phyloP scores from a whole-genome alignment of 1,284 basidiomycete genomes.

The Sanghuangporus baumii region DNA sequence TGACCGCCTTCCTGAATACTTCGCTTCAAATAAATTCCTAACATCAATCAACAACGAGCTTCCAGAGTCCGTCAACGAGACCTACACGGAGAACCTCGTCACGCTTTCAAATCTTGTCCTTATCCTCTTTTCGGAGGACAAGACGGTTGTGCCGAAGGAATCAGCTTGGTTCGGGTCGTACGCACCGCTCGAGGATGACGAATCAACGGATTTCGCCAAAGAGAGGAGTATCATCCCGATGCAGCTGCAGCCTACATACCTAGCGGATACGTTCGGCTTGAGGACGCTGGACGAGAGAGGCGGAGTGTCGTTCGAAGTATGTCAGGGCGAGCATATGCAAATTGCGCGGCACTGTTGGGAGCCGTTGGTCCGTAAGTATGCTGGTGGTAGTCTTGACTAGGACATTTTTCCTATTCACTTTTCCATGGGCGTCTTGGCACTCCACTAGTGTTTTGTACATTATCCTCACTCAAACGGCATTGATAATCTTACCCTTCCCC shows the following conservation, averaged over 20 bases:
- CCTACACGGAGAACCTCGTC: conserved; percentile 56
- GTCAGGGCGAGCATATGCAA: conserved; percentile 84
- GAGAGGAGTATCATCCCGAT: conserved; percentile 61
- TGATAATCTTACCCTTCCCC: not conserved
- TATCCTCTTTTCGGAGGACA: conserved; percentile 64
- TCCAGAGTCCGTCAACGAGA: conserved; percentile 43
- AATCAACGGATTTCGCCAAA: conserved; percentile 3
- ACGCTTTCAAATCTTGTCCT: conserved; percentile 59
- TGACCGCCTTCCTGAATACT: conserved; percentile 64
- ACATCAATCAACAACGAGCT: conserved; percentile 74
- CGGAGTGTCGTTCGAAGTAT: conserved; percentile 58
- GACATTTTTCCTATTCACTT: not conserved
- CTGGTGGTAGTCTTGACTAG: conserved; percentile 30
- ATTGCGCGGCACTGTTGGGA: conserved; percentile 56
- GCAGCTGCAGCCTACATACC: conserved; percentile 71
- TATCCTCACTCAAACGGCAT: not conserved
- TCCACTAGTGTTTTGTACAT: not conserved
- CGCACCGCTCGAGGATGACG: conserved; percentile 34
- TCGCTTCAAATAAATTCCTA: conserved; percentile 65
- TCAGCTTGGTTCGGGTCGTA: conserved; percentile 82
- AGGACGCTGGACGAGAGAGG: conserved; percentile 67
- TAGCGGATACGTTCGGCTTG: conserved; percentile 87
- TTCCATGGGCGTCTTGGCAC: not conserved
- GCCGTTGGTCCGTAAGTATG: conserved; percentile 41
- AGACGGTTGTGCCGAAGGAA: conserved; percentile 78